phyloP scores from a whole-genome alignment of 140 eudicot species.

The Stevia rebaudiana region DNA sequence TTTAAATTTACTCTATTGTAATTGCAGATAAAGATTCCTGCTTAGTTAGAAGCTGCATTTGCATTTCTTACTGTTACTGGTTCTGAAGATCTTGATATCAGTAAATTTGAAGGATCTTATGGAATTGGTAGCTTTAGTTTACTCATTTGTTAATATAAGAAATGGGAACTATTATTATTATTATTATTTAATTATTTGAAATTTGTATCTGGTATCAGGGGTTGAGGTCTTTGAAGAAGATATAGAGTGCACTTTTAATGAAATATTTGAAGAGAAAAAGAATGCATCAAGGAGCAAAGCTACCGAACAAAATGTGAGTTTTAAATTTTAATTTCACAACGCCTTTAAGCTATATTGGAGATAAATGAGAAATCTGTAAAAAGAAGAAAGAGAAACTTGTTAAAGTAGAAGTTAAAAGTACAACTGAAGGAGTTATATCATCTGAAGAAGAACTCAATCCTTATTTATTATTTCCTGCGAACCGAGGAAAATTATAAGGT shows the following conservation, averaged over 20 bases:
- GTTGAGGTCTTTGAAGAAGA: slow-evolving; percentile 69
- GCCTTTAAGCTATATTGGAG: slow-evolving; percentile 49
- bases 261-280: slow-evolving; percentile 66
- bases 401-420: slow-evolving; percentile 57
- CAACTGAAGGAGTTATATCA: slow-evolving; percentile 36
- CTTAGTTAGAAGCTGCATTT: slow-evolving; percentile 83
- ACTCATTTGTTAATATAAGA: neutral
- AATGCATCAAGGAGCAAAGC: slow-evolving; percentile 64
- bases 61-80: slow-evolving; percentile 53
- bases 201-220: slow-evolving; percentile 48
- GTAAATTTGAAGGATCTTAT: slow-evolving; percentile 74
- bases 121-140: slow-evolving; percentile 62
- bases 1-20: too few species aligned
- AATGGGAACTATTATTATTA: neutral
- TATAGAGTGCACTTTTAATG: slow-evolving; percentile 41
- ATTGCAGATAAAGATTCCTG: slow-evolving; percentile 66
- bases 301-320: slow-evolving; percentile 68
- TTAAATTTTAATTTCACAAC: neutral
- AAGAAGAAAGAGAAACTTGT: slow-evolving; percentile 88
- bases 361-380: slow-evolving; percentile 73
- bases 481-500: slow-evolving; percentile 83
- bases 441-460: slow-evolving; percentile 90
- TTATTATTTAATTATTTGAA: too few species aligned
- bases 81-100: slow-evolving; percentile 44
- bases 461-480: slow-evolving; percentile 62